Evolutionary conservation across 495 filamentous ascomycete species (phyloP).

Genomic region (Jackrogersella multiformis): DNA sequence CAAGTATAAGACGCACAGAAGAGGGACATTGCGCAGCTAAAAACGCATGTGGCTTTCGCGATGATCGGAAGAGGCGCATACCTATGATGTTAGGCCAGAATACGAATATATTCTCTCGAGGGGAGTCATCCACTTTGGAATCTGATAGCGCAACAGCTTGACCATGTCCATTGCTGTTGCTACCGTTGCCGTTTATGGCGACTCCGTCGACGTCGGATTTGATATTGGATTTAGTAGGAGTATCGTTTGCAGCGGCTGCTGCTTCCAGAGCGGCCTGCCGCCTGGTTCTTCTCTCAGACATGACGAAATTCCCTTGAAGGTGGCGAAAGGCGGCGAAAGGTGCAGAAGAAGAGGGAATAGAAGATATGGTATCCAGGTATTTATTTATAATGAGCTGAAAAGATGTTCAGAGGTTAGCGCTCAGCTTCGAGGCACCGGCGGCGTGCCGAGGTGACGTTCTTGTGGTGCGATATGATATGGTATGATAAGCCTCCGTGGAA

Average conservation of each 20-base stretch:
- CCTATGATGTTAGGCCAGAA: slow-evolving; percentile 95
- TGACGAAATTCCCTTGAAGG: slow-evolving; percentile 20
- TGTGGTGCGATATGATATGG: slow-evolving; percentile 23
- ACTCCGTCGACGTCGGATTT: slow-evolving; percentile 19
- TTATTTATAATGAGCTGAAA: slow-evolving; percentile 9
- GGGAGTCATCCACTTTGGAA: slow-evolving; percentile 31
- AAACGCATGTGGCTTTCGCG: slow-evolving; percentile 3
- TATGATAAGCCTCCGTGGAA: slow-evolving; percentile 18
- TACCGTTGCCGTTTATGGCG: slow-evolving; percentile 33
- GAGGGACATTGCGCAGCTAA: background rate
- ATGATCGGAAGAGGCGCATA: slow-evolving; percentile 52
- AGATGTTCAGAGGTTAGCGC: background rate
- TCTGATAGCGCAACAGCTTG: slow-evolving; percentile 28
- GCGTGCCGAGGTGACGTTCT: slow-evolving; percentile 10
- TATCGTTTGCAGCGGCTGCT: slow-evolving; percentile 34
- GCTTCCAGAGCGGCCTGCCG: slow-evolving; percentile 48
- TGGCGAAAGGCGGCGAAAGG: slow-evolving; percentile 4
- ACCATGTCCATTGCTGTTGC: slow-evolving; percentile 45
- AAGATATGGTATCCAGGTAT: background rate
- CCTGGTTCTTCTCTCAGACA: slow-evolving; percentile 48
- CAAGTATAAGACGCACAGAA: background rate
- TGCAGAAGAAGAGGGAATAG: background rate
- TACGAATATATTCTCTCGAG: slow-evolving; percentile 89
- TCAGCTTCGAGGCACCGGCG: slow-evolving; percentile 7
- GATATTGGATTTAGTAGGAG: slow-evolving; percentile 21